Evolutionary conservation across 164 flowering plant species (phyloP).

Genomic region (Litsea cubeba): DNA sequence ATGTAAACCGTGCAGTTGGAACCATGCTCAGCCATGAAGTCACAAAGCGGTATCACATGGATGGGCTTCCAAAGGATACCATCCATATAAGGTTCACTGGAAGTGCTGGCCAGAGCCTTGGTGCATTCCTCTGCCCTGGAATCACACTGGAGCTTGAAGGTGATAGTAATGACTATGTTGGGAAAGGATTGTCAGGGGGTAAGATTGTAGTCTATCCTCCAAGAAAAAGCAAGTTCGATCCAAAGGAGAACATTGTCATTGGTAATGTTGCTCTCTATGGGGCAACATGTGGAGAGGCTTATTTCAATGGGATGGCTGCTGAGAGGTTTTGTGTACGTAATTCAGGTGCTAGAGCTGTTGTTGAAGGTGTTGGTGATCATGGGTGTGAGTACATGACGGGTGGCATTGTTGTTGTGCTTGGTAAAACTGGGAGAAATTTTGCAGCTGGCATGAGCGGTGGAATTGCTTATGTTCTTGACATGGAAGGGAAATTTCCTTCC

Average conservation of each 20-base stretch:
- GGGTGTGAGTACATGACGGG: constrained; percentile 99
- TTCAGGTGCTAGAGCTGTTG: constrained; percentile 94
- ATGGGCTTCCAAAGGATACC: constrained; percentile 84
- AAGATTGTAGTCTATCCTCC: constrained; percentile 97
- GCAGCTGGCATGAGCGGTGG: constrained; percentile 99
- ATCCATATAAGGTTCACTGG: constrained; percentile 83
- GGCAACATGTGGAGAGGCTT: constrained; percentile 92
- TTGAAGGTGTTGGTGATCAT: constrained; percentile 99
- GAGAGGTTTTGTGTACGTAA: constrained; percentile 99
- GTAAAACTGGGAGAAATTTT: constrained; percentile 95
- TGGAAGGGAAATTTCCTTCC: constrained; percentile 57
- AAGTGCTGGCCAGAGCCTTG: constrained; percentile 99
- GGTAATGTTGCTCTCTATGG: constrained; percentile 99
- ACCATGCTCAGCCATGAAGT: constrained; percentile 99
- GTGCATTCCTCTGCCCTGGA: constrained; percentile 96
- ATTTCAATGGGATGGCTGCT: constrained; percentile 99
- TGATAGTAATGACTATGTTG: constrained; percentile 98
- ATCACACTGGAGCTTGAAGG: constrained; percentile 95
- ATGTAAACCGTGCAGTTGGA: constrained; percentile 93
- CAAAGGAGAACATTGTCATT: constrained; percentile 92
- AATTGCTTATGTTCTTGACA: constrained; percentile 88
- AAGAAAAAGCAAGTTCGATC: constrained; percentile 74
- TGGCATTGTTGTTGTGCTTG: constrained; percentile 93
- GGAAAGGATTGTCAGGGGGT: constrained; percentile 97
- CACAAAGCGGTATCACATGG: constrained; percentile 71